phyloP scores from a whole-genome alignment of 306 rosid species.

The Nissolia schottii region DNA sequence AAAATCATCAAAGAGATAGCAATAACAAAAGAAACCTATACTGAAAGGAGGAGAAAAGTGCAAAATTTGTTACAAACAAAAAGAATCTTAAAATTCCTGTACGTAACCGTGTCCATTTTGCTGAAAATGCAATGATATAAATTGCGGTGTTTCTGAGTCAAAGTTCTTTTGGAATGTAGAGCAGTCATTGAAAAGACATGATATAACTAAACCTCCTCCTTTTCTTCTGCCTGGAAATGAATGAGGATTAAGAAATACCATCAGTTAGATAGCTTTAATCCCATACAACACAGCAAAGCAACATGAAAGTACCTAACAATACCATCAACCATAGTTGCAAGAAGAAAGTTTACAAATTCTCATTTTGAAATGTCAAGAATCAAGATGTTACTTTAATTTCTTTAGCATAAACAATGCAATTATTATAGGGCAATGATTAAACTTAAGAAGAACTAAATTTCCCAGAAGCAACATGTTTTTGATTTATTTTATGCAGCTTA shows the following conservation, averaged over 20 bases:
- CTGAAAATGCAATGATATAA: background rate
- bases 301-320: background rate
- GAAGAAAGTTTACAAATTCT: background rate
- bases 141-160: slow-evolving; percentile 1
- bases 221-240: slow-evolving; percentile 41
- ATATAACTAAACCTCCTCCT: slow-evolving; percentile 31
- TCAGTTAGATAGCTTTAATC: slow-evolving; percentile 9
- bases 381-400: background rate
- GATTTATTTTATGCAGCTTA: background rate
- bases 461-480: background rate
- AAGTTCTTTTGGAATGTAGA: background rate
- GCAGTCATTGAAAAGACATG: background rate
- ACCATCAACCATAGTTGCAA: background rate
- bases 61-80: background rate
- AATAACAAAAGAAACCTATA: no score
- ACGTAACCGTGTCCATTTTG: background rate
- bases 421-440: background rate
- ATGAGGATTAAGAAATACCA: background rate
- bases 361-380: background rate
- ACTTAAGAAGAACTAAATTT: slow-evolving; percentile 1
- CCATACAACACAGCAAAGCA: background rate
- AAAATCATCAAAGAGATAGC: no score
- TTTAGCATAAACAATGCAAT: background rate
- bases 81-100: background rate
- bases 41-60: background rate